A percentile compares a stretch with the other conserved stretches of the same genome.
These are phyloP conservation scores for Vitis hybrid DNA, from an alignment of 177 flowering plant species.

Conservation along the genomic window DNA sequence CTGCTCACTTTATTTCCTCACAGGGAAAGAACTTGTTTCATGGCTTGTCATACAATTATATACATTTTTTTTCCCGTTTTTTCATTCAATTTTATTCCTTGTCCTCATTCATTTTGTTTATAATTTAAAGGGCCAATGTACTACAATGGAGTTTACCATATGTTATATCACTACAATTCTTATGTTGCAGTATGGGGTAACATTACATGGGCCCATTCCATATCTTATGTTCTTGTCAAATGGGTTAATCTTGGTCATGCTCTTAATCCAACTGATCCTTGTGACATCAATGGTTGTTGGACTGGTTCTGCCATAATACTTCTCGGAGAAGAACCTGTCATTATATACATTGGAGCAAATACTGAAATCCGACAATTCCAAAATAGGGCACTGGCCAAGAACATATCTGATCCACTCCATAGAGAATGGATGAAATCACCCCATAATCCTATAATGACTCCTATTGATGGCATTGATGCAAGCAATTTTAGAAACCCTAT, in stretches of 20 bases:
- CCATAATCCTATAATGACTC: constrained; percentile 35
- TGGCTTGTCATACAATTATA: too few relatives aligned
- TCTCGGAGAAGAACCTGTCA: constrained; percentile 20
- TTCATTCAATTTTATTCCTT: too few relatives aligned
- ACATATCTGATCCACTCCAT: constrained; percentile 34
- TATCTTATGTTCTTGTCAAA: constrained; percentile 36
- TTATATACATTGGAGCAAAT: constrained; percentile 38
- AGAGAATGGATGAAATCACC: constrained; percentile 33
- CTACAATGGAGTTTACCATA: too few relatives aligned
- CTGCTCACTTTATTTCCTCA: too few relatives aligned
- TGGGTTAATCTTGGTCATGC: constrained; percentile 21
- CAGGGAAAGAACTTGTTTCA: too few relatives aligned
- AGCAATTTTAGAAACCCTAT: constrained; percentile 40
- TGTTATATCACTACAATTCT: too few relatives aligned
- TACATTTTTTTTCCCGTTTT: too few relatives aligned
- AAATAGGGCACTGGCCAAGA: constrained; percentile 35
- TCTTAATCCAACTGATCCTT: constrained; percentile 18
- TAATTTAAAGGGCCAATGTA: too few relatives aligned
- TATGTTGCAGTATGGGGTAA: background rate
- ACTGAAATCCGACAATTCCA: constrained; percentile 26
- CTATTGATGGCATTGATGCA: constrained; percentile 14
- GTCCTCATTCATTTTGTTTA: too few relatives aligned
- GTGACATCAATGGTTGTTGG: constrained; percentile 38
- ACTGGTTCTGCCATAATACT: constrained; percentile 48
- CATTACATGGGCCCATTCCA: constrained; percentile 44